phyloP scores from a whole-genome alignment of 495 filamentous ascomycete species.

The Penicillium manginii region DNA sequence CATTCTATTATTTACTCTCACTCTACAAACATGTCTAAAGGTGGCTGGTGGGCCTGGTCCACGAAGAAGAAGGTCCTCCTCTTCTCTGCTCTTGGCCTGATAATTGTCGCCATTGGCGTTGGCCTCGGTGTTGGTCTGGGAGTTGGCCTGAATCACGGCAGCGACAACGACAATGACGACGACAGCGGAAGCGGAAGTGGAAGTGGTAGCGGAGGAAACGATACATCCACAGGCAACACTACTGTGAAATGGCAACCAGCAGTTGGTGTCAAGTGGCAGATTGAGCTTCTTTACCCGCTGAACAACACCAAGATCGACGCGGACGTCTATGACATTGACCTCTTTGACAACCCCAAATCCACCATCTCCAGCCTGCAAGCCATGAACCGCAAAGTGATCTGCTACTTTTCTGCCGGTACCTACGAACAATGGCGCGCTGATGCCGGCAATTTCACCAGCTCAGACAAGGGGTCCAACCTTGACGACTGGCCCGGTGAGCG shows the following conservation, averaged over 20 bases:
- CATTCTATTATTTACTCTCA: not conserved
- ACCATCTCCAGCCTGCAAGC: slow-evolving; percentile 53
- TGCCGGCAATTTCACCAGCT: slow-evolving; percentile 48
- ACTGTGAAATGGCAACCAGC: slow-evolving; percentile 51
- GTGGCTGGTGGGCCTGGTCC: slow-evolving; percentile 41
- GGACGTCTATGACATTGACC: slow-evolving; percentile 63
- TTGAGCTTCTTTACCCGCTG: slow-evolving; percentile 49
- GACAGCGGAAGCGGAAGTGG: slow-evolving; percentile 25
- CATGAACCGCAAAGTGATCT: slow-evolving; percentile 62
- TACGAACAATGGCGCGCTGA: slow-evolving; percentile 65
- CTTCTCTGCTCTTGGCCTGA: slow-evolving; percentile 26
- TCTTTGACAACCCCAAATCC: slow-evolving; percentile 54
- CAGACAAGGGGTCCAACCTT: slow-evolving; percentile 57
- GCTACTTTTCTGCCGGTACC: slow-evolving; percentile 74
- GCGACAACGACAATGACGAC: slow-evolving; percentile 13
- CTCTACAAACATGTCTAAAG: slow-evolving; percentile 13
- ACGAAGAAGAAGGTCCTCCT: slow-evolving; percentile 45
- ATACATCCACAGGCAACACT: slow-evolving; percentile 31
- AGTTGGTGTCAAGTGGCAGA: slow-evolving; percentile 59
- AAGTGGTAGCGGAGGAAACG: slow-evolving; percentile 18
- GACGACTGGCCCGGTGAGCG: slow-evolving; percentile 67
- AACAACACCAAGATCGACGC: slow-evolving; percentile 51
- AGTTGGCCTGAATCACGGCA: slow-evolving; percentile 34
- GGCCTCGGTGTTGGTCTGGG: slow-evolving; percentile 59
- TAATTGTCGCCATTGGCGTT: slow-evolving; percentile 53